Percentiles rank a stretch among this genome's conserved stretches.
Evolutionary conservation across 2,329 filamentous ascomycete genomes (phyloP).

Genomic region (Hypoxylon sp.): DNA sequence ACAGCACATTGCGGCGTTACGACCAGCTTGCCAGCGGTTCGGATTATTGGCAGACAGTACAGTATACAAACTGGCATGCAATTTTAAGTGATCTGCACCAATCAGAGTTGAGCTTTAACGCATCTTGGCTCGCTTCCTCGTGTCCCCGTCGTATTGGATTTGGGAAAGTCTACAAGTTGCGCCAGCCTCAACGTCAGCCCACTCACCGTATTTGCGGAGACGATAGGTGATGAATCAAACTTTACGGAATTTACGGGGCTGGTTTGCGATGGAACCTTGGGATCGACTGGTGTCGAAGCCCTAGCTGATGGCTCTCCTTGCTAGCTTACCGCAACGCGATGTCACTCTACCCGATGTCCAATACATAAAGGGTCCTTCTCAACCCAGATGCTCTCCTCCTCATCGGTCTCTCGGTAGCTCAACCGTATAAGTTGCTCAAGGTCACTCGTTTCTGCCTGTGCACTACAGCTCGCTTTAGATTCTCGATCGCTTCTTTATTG

Average conservation of each 20-base stretch:
- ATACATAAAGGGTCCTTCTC: conserved; percentile 37
- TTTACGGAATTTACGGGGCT: conserved; percentile 38
- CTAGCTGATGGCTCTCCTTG: conserved; percentile 25
- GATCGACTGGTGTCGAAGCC: conserved; percentile 40
- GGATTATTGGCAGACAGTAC: conserved; percentile 31
- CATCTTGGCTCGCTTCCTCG: conserved; percentile 34
- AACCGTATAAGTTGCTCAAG: conserved; percentile 38
- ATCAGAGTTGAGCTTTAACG: conserved; percentile 30
- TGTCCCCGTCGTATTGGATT: conserved; percentile 42
- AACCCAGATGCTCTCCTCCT: conserved; percentile 19
- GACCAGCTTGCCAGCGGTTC: conserved; percentile 27
- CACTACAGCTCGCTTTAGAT: conserved; percentile 24
- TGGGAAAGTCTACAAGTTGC: conserved; percentile 27
- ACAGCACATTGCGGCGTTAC: conserved; percentile 35
- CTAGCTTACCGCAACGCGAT: conserved; percentile 32
- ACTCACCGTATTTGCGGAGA: conserved; percentile 29
- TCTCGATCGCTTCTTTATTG: conserved; percentile 28
- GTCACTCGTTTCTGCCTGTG: conserved; percentile 47
- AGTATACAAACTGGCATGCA: conserved; percentile 23
- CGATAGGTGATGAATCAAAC: conserved; percentile 39
- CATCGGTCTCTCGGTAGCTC: conserved; percentile 28
- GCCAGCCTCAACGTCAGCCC: conserved; percentile 47
- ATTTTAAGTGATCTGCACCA: conserved; percentile 35
- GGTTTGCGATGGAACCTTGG: conserved; percentile 35
- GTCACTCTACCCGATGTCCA: conserved; percentile 23